Evolutionary conservation across 208 protist genomes (phyloP), one percentile per base, ranked within the genome.

Genomic region (Leishmania lainsoni): DNA sequence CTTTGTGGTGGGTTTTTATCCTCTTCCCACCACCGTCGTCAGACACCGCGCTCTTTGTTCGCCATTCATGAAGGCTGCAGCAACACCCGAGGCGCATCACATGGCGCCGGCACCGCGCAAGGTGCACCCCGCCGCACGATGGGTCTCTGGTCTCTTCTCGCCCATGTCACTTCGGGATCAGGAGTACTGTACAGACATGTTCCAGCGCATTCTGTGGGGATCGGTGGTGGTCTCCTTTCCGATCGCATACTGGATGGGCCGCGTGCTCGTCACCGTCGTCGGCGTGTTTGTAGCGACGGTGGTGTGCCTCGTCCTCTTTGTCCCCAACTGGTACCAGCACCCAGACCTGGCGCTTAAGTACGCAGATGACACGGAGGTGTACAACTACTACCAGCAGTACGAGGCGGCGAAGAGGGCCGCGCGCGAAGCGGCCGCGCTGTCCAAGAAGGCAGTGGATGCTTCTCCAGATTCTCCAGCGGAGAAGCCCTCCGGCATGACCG

Each of bases 141-240:
- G 84, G 78, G 51, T 97, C 35, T 89, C 91, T 5, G 87, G 84
- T n/a, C 82, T 97, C 32, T 77, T 90, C 16, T 89, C 89, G n/a
- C 93, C 91, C 78, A 96, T 97, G 92, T 96, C 91, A 22, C 78
- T 97, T 22, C 65, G 48, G 20, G 94, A 96, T 61, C 94, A 97
- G 76, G 65, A 74, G 58, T 81, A 75, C 49, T 88, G 83, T n/a
- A 66, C 61, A 16, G 79, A 48, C 3, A 85, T 79, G 49, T 75
- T 85, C 35, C 81, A 84, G 45, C 61, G 61, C 20, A 68, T 95
- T n/a, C 76, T 97, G 45, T 93, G 86, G 80, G 80, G 86, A 42
- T 79, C 86, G 26, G 72, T 94, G 66, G 54, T 86, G 32, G 52
- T 95, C 52, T 90, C 89, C 29, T 93, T 90, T 74, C 85, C 93